These are phyloP conservation scores for Eucalyptus curtisii DNA, from an alignment of 345 rosid genomes.

Conservation along the genomic window DNA sequence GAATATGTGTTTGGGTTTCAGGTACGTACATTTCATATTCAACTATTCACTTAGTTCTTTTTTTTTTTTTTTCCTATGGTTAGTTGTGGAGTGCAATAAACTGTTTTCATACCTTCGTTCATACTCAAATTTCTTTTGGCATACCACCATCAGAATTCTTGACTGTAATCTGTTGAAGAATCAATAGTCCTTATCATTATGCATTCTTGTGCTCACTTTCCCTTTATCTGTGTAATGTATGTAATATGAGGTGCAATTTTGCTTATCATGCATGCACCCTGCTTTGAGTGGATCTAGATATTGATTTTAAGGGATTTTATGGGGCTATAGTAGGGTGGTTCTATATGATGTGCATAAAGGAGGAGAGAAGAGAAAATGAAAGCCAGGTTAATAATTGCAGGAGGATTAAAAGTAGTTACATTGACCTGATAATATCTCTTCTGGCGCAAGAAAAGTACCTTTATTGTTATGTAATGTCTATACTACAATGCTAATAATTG, in stretches of 20 bases:
- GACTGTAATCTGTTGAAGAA: background rate
- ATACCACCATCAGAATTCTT: background rate
- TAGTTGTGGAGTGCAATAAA: background rate
- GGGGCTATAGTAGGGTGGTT: background rate
- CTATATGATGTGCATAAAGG: background rate
- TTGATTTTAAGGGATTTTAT: background rate
- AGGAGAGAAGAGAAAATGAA: background rate
- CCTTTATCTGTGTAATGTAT: background rate
- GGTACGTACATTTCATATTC: constrained; percentile 26
- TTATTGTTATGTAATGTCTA: background rate
- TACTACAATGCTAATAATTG: background rate
- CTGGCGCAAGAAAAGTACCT: background rate
- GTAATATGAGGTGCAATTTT: background rate
- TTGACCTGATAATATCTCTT: background rate
- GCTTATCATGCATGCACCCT: background rate
- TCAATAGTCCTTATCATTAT: background rate
- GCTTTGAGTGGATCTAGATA: background rate
- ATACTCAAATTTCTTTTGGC: background rate
- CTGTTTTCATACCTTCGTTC: background rate
- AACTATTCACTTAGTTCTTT: background rate
- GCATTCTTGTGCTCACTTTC: background rate
- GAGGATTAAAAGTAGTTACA: background rate
- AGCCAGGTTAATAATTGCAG: background rate
- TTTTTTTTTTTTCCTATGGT: background rate
- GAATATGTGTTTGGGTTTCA: constrained; percentile 93